Percentiles rank a stretch among this genome's conserved stretches.
Evolutionary conservation across 495 filamentous ascomycete species (phyloP).

Genomic region (Penicillium longicatenatum): DNA sequence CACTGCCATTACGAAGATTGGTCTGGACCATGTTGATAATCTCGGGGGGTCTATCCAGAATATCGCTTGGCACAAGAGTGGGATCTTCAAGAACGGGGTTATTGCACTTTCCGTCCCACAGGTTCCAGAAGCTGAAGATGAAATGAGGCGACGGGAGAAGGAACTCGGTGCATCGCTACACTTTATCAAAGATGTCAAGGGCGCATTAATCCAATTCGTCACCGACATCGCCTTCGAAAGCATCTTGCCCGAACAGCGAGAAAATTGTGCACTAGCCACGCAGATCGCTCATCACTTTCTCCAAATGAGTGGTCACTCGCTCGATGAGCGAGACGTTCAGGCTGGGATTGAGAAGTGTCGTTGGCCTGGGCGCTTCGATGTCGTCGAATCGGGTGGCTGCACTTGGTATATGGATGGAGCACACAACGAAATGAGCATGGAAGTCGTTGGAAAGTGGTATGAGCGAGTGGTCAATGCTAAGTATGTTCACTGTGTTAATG

Average conservation of each 20-base stretch:
- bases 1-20: conserved; percentile 71
- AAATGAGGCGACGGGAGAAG: conserved; percentile 62
- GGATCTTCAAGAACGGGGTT: conserved; percentile 71
- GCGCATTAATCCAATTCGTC: conserved; percentile 19
- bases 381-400: conserved; percentile 26
- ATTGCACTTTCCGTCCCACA: conserved; percentile 72
- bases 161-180: conserved; percentile 54
- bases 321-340: conserved; percentile 28
- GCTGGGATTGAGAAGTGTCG: conserved; percentile 39
- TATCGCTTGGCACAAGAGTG: conserved; percentile 90
- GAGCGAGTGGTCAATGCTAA: neutral
- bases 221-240: conserved; percentile 18
- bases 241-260: conserved; percentile 34
- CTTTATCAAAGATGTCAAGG: conserved; percentile 50
- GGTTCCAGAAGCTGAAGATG: conserved; percentile 51
- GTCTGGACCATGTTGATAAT: conserved; percentile 74
- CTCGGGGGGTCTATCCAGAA: conserved; percentile 74
- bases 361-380: conserved; percentile 50
- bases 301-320: conserved; percentile 15
- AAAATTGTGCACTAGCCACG: conserved; percentile 44
- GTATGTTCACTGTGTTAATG: neutral
- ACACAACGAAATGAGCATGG: conserved; percentile 50
- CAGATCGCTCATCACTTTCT: conserved; percentile 32
- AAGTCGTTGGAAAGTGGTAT: conserved; percentile 46
- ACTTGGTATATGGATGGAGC: conserved; percentile 53